These are phyloP conservation scores for Cladophialophora carrionii DNA, from an alignment of 2,329 filamentous ascomycete genomes.

Conservation along the genomic window DNA sequence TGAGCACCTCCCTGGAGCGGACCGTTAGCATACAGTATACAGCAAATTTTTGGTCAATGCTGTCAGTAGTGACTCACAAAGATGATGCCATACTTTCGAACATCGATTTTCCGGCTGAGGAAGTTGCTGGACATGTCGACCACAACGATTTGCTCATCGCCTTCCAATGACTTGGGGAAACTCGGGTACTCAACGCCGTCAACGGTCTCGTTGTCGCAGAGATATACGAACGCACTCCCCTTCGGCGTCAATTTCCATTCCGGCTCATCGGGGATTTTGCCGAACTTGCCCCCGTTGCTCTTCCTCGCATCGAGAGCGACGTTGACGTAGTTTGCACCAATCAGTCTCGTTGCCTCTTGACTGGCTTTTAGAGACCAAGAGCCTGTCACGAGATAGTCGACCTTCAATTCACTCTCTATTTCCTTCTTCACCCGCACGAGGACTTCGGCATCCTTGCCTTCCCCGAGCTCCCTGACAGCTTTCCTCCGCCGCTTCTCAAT, in stretches of 20 bases:
- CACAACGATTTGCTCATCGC: conserved; percentile 70
- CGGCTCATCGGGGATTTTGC: conserved; percentile 74
- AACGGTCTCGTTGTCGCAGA: conserved; percentile 91
- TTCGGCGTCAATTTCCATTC: conserved; percentile 74
- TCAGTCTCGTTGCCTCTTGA: conserved; percentile 75
- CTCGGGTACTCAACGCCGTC: conserved; percentile 76
- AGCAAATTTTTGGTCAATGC: neutral
- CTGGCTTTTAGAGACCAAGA: conserved; percentile 88
- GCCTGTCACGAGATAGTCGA: conserved; percentile 91
- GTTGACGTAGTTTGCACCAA: conserved; percentile 78
- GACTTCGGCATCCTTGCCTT: conserved; percentile 53
- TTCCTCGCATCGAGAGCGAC: conserved; percentile 69
- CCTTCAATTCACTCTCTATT: conserved; percentile 70
- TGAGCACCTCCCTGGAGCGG: conserved; percentile 69
- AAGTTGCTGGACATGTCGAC: conserved; percentile 97
- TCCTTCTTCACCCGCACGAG: conserved; percentile 65
- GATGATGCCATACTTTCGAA: conserved; percentile 78
- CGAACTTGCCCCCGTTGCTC: conserved; percentile 78
- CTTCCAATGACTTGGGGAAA: conserved; percentile 69
- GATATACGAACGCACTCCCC: conserved; percentile 73
- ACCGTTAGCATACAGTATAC: conserved; percentile 6
- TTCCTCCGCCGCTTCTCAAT: conserved; percentile 68
- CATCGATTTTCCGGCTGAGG: conserved; percentile 74
- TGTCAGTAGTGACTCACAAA: conserved; percentile 64
- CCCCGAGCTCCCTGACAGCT: conserved; percentile 59